Base-by-base conservation (phyloP, 352 stramenopile genomes). In the Phytophthora pluvialis region DNA sequence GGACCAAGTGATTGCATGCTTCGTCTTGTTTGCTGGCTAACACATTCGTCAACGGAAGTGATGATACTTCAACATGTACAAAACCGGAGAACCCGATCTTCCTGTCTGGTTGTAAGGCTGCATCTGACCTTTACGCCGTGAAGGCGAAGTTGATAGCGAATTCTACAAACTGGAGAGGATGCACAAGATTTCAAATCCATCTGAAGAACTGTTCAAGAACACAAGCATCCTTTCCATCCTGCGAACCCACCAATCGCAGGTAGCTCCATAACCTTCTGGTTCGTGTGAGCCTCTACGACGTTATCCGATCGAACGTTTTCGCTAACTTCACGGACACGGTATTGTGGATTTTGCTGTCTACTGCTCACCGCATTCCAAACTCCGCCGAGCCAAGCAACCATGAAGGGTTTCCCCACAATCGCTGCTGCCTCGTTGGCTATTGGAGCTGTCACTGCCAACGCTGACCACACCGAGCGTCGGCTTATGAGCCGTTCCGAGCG, bases 401-500 rank as follows among this genome's bases (percentile, higher is more conserved):
- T 55, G 55, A 63, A 63, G 26, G 8, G 48, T 49, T 31, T 45
- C 33, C 9, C 44, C 11, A 54, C 33, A 5, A 48, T 63, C 40
- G 55, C 45, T 38, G 35, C 55, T 49, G 16, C 35, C 3, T 48
- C 28, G n/a, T 33, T 50, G 38, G 11, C 40, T 5, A 16, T 51
- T 5, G 51, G 21, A 9, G 35, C 40, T 28, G 21, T 46, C 18
- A 18, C 6, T 16, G 2, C 26, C 35, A 54, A 46, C 15, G 39
- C 40, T 49, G 39, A 64, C 6, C 36, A 56, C 38, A 56, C 56
- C 12, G 43, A 38, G 36, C 44, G 56, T 4, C 32, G 42, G 26
- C 55, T 64, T 31, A 56, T 64, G 54, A 15, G 45, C 67, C 2
- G 72, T 85, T 21, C 67, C 72, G 0, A 56, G 47, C 0, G 74